Evolutionary conservation across 2,329 filamentous ascomycete species (phyloP), one percentile per base, ranked within the genome.

Genomic region (Nemania sp.): DNA sequence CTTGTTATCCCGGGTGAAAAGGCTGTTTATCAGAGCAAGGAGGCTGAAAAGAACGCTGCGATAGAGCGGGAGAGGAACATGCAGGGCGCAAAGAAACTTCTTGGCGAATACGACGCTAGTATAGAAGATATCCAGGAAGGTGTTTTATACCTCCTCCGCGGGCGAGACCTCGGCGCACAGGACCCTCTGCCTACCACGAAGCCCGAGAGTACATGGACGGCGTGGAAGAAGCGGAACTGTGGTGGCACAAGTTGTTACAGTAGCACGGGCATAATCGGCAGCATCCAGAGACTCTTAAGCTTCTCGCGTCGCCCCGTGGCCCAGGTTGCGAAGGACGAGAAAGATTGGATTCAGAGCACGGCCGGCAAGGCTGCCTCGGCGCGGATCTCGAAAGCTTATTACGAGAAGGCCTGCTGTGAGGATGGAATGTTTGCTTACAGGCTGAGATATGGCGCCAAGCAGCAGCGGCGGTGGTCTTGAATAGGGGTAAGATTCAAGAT

Each of bases 151-250:
- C 12, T 34, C 24, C 22, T 61, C 11, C 33, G 62, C 9, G 30
- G 37, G 39, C 40, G 49, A 5, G 49, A 58, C 14, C 11, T 61
- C 6, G 11, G 24, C 15, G 37, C 33, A 12, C 19, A 19, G 48
- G 11, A 19, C 19, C 3, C 3, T 3, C 17, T 22, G 30, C 49
- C 23, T n/a, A n/a, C n/a, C n/a, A n/a, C n/a, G n/a, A n/a, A n/a
- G n/a, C n/a, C n/a, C 28, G 41, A 56, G 3, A 12, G 5, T 2
- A 60, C 46, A 11, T 66, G 60, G 60, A 28, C 47, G 2, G 24
- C n/a, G 28, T 65, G 64, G 64, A 65, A 64, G 52, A 1, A 8
- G 1, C 43, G 59, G 11, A 65, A 65, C 44, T 66, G 63, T 41
- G 62, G 62, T 22, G 54, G 37, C 8, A 64, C 64, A 17, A 56